These are phyloP conservation scores for Paramecium sonneborni DNA, from an alignment of 73 alveolate genomes.

Conservation along the genomic window DNA sequence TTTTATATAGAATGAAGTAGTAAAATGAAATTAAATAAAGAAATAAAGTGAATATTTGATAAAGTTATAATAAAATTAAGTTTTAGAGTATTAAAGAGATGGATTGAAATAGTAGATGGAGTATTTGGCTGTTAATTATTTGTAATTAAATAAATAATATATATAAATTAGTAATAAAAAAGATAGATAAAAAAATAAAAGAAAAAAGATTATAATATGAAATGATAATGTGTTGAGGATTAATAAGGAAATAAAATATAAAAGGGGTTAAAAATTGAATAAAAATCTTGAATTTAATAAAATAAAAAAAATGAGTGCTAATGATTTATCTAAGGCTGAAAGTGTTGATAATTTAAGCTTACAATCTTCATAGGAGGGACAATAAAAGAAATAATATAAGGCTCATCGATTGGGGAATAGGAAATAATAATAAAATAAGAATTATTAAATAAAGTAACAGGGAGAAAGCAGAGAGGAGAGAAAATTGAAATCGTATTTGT, in stretches of 20 bases:
- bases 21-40: no score
- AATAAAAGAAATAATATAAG: not conserved
- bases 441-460: not conserved
- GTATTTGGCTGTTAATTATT: not conserved
- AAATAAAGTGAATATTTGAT: no score
- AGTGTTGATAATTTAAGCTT: conserved; percentile 9
- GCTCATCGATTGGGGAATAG: not conserved
- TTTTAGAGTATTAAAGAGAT: not conserved
- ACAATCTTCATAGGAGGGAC: not conserved
- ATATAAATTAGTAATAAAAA: conserved; percentile 2
- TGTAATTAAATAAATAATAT: conserved; percentile 29
- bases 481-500: not conserved
- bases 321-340: not conserved
- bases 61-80: no score
- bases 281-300: conserved; percentile 24
- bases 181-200: not conserved
- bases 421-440: not conserved
- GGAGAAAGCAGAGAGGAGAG: conserved; percentile 45
- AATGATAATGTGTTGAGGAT: not conserved
- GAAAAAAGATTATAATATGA: not conserved
- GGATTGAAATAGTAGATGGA: not conserved
- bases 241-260: not conserved
- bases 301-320: not conserved
- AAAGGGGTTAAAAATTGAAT: not conserved
- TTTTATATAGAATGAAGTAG: no score